A percentile compares a stretch with the other conserved stretches of the same genome.
Evolutionary conservation across 805 yeast species (phyloP).

Genomic region (Diddensiella caesifluorescens): DNA sequence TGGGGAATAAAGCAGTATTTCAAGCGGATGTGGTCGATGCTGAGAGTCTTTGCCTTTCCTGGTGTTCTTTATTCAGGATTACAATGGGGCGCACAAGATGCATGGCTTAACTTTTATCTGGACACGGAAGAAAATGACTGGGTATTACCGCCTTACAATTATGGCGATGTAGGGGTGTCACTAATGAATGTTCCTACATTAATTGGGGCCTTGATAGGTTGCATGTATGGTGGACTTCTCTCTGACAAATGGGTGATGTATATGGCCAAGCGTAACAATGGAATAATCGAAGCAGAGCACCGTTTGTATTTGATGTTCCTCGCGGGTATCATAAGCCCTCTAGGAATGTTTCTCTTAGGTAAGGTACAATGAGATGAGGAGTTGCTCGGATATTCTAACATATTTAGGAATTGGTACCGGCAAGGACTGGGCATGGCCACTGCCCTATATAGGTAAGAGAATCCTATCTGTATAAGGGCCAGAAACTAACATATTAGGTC

Average conservation of each 20-base stretch:
- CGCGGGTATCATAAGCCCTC: conserved; percentile 48
- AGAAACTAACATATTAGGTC: no score
- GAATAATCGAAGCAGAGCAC: conserved; percentile 51
- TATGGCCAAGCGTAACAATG: conserved; percentile 46
- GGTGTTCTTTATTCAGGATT: conserved; percentile 56
- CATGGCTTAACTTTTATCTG: conserved; percentile 66
- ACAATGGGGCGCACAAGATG: conserved; percentile 78
- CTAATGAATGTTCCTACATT: conserved; percentile 68
- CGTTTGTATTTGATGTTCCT: conserved; percentile 47
- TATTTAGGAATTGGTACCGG: conserved; percentile 64
- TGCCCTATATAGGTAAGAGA: conserved; percentile 43
- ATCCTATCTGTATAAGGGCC: no score
- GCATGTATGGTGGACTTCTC: conserved; percentile 43
- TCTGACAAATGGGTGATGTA: conserved; percentile 54
- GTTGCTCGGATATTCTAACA: no score
- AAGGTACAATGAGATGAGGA: no score
- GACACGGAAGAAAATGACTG: conserved; percentile 67
- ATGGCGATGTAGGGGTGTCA: conserved; percentile 61
- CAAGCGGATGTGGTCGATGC: conserved; percentile 44
- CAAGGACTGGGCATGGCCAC: conserved; percentile 49
- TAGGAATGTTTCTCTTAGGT: conserved; percentile 52
- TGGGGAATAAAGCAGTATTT: conserved; percentile 62
- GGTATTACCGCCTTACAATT: conserved; percentile 62
- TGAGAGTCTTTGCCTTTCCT: conserved; percentile 38
- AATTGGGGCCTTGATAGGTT: conserved; percentile 48